Evolutionary conservation across 2,329 filamentous ascomycete species (phyloP), one percentile per base, ranked within the genome.

Genomic region (Diaporthe velutina): DNA sequence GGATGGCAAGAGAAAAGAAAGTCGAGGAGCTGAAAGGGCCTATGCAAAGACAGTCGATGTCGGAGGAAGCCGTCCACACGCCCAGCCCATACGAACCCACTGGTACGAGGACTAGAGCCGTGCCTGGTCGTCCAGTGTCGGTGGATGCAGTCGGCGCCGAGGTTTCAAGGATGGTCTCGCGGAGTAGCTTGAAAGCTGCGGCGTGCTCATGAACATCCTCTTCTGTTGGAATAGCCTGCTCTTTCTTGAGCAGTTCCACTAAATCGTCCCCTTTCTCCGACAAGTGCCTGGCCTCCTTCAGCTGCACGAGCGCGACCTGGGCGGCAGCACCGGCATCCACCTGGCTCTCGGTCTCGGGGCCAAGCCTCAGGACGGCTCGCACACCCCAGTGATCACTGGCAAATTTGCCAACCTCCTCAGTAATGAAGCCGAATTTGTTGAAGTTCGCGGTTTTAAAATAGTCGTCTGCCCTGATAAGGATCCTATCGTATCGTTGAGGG

Each of bases 61-160:
- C 91, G 1, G 91, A 93, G 0, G 85, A 80, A 2, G 83, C 78
- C 1, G 89, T 90, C 90, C 91, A 93, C 4, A 92, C 88, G 13
- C 88, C 89, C 4, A 94, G 83, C 4, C 89, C 90, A 78, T 91
- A 93, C 0, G 92, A 93, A 0, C 92, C 92, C n/a, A 93, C 90
- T 0, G 91, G 86, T 8, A 90, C 85, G 10, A 93, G 79, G 1
- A 91, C 83, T 50, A 93, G 83, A 1, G 86, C 80, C 19, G 82
- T 80, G 2, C 80, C 79, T 10, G 81, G 79, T 28, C 81, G 76
- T 54, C 70, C 54, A 25, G 75, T 35, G 35, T 28, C 54, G 40
- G 78, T 77, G 4, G 54, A 48, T 42, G 78, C 74, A 2, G 55
- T n/a, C 22, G 42, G 33, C 30, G 74, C 74, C 10, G 50, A 66